phyloP scores from a whole-genome alignment of 202 grass and related monocot genomes.

The Brachypodium distachyon region DNA sequence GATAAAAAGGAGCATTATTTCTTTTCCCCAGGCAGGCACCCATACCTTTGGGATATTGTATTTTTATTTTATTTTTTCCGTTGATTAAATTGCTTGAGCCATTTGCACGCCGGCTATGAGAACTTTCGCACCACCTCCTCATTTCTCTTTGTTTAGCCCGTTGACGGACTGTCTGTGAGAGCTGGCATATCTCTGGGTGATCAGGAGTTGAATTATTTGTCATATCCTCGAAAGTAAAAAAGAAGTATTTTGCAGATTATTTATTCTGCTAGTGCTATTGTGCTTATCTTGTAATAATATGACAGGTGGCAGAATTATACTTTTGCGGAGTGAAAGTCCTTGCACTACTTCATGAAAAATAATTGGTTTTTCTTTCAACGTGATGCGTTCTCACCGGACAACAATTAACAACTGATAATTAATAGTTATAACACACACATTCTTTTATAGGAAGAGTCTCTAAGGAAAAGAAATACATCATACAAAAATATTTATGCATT shows the following conservation, averaged over 20 bases:
- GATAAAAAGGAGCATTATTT: conserved; percentile 26
- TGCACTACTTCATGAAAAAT: not conserved
- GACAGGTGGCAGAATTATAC: not conserved
- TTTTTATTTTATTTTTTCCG: not conserved
- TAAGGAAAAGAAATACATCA: no score
- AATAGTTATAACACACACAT: no score
- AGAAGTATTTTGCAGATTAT: not conserved
- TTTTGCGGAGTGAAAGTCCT: not conserved
- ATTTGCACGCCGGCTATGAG: not conserved
- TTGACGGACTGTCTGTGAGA: conserved; percentile 26
- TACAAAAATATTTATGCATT: no score
- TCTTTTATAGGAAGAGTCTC: no score
- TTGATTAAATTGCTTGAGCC: not conserved
- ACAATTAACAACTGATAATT: not conserved
- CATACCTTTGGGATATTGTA: conserved; percentile 13
- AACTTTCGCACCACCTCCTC: not conserved
- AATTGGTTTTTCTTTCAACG: not conserved
- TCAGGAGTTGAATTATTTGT: conserved; percentile 8
- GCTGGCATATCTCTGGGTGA: conserved; percentile 33
- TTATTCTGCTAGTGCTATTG: not conserved
- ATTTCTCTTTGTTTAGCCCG: conserved; percentile 11
- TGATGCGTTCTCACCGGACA: not conserved
- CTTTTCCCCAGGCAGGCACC: not conserved
- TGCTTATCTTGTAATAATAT: not conserved
- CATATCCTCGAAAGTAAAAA: not conserved